These are phyloP conservation scores for Actinomortierella wolfii DNA, from an alignment of 371 early-diverging fungal genomes.

Conservation along the genomic window DNA sequence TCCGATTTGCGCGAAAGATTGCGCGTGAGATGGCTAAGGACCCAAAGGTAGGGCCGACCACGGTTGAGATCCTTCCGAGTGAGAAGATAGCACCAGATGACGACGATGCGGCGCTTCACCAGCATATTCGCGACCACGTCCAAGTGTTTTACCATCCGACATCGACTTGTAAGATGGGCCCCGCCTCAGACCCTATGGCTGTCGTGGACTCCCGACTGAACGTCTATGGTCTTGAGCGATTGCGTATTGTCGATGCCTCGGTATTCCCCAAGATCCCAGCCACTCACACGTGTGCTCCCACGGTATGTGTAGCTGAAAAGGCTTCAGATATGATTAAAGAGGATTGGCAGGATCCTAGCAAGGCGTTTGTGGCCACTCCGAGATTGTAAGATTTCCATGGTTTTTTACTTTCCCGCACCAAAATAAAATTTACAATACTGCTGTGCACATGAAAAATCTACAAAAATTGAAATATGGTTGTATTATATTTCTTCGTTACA, in stretches of 20 bases:
- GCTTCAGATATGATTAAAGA: constrained; percentile 39
- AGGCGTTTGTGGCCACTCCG: too few species aligned
- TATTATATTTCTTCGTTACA: too few species aligned
- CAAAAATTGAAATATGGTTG: too few species aligned
- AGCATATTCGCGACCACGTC: background rate
- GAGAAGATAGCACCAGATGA: constrained; percentile 10
- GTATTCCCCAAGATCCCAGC: constrained; percentile 49
- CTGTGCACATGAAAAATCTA: too few species aligned
- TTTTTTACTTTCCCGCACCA: too few species aligned
- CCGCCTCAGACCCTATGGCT: constrained; percentile 28
- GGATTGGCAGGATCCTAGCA: constrained; percentile 19
- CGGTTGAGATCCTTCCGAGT: constrained; percentile 16
- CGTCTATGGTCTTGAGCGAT: constrained; percentile 47
- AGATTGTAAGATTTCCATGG: too few species aligned
- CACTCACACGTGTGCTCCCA: constrained; percentile 30
- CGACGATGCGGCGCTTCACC: constrained; percentile 13
- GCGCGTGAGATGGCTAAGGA: constrained; percentile 22
- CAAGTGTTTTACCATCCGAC: constrained; percentile 23
- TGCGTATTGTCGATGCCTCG: constrained; percentile 57
- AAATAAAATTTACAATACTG: too few species aligned
- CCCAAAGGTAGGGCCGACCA: constrained; percentile 14
- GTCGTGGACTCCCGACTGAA: constrained; percentile 51
- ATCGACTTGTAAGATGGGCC: constrained; percentile 39
- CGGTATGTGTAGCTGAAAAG: constrained; percentile 35
- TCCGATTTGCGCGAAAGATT: constrained; percentile 18